A percentile compares a stretch with the other conserved stretches of the same genome.
phyloP scores from a whole-genome alignment of 73 alveolate genomes.

The Uronychia setigera region DNA sequence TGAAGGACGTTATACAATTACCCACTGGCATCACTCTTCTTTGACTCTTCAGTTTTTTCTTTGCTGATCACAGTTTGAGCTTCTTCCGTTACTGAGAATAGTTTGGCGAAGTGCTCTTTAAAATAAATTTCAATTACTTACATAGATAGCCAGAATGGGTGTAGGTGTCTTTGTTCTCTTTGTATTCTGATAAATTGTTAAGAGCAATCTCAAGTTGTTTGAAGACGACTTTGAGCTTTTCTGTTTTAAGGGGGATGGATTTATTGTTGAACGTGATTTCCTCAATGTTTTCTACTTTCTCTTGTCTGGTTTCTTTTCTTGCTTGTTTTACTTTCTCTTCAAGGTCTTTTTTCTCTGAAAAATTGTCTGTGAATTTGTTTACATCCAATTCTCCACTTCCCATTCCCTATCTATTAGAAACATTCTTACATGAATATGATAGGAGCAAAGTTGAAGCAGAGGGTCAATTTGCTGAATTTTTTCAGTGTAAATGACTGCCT shows the following conservation, averaged over 20 bases:
- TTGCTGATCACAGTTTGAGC: constrained; percentile 68
- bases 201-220: constrained; percentile 65
- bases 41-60: constrained; percentile 81
- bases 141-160: background rate
- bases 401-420: constrained; percentile 46
- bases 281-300: constrained; percentile 66
- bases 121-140: background rate
- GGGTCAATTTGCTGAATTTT: constrained; percentile 77
- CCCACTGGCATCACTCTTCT: constrained; percentile 76
- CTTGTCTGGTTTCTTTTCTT: constrained; percentile 65
- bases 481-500: constrained; percentile 85
- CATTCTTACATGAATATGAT: constrained; percentile 71
- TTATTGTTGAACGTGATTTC: constrained; percentile 75
- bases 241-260: constrained; percentile 84
- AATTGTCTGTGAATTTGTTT: constrained; percentile 31
- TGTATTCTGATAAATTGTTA: constrained; percentile 66
- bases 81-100: constrained; percentile 74
- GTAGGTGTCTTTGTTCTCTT: constrained; percentile 33
- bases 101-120: constrained; percentile 53
- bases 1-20: constrained; percentile 70
- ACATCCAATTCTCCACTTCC: constrained; percentile 49
- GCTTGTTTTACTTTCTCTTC: constrained; percentile 74
- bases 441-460: constrained; percentile 79
- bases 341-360: constrained; percentile 63
- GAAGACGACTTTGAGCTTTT: constrained; percentile 72